Evolutionary conservation across 148 eudicot species (phyloP), one percentile per base, ranked within the genome.

Genomic region (Amaranthus palmeri): DNA sequence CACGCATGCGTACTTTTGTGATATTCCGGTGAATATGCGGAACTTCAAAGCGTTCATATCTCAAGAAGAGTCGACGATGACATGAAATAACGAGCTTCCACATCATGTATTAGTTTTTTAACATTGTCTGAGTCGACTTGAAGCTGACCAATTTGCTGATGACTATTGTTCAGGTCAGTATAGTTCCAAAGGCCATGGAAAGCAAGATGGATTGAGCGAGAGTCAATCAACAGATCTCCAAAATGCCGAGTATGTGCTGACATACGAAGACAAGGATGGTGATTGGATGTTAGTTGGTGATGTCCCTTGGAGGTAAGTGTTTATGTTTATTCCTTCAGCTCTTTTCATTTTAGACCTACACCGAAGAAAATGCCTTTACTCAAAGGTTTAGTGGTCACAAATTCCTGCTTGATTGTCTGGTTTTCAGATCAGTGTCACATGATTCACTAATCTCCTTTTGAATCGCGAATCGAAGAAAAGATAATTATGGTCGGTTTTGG

Each of bases 201-300:
- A 65, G 45, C 53, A n/a, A 6, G 68, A 79, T 70, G 75, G 59
- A 46, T 40, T 18, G 60, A 45, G 54, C 18, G 75, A 79, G 45
- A 68, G 72, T 52, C 71, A 70, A 9, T 69, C 71, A 51, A 69
- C 66, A 18, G 81, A 79, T 78, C 70, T 78, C 60, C 78, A 69
- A 10, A 74, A 55, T 52, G 72, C 78, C 40, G 82, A 79, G 53
- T 74, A 70, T 74, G 82, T 79, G 54, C 61, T 79, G 75, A 79
- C 82, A n/a, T 74, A 79, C 56, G 78, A 79, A 79, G 82, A 79
- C 72, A 79, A 74, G 65, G 82, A 74, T 66, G 75, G 75, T 66
- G 82, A 79, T 66, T 74, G 82, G 82, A 79, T 79, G 82, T 58
- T 79, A 65, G 82, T 79, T 65, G 82, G 82, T 11, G 78, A 79